Base-by-base conservation (phyloP, 495 filamentous ascomycete genomes). In the Neurospora sp. region DNA sequence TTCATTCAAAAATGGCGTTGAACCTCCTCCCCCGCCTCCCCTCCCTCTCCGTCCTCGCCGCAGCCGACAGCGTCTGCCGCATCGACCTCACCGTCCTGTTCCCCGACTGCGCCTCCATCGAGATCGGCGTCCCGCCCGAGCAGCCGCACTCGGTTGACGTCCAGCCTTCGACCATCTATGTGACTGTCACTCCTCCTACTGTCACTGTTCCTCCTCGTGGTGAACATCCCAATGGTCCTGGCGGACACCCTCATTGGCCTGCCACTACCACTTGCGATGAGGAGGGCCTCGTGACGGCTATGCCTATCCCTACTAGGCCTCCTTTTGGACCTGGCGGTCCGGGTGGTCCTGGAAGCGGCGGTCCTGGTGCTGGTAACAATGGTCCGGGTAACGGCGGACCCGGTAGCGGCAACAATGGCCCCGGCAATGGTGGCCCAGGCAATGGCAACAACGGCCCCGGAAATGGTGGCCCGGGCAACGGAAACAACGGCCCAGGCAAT, bases 11-110 rank as follows among this genome's bases (percentile, higher is more conserved):
- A 37, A 75, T 76, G 75, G 62, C 73, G 27, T 35, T 66, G 54
- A 66, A 66, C 54, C 44, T 74, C 23, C 37, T 73, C 20, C 71
- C 75, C 71, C 41, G 73, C 35, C 14, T 71, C 27, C 70, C 75
- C 69, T 46, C 40, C 66, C 71, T 76, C 70, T 41, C 39, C 20
- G 71, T 76, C 73, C 9, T 71, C 66, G n/a, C 44, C 16, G 71
- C 41, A 62, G 73, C 46, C 70, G 39, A 44, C 27, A 74, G 71
- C 40, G 69, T 73, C 40, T 77, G 75, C 75, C 71, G 42, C 14
- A 62, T 77, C 70, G 71, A 77, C 42, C 27, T 77, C 48, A 39
- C 71, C 4, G 46, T 59, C 8, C 71, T 77, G 38, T 73, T 72
- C 54, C 39, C 71, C 40, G 35, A 46, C 73, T 77, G 75, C 62